Evolutionary conservation across 306 rosid genomes (phyloP).

Genomic region (Cyclanthera cordifolia): DNA sequence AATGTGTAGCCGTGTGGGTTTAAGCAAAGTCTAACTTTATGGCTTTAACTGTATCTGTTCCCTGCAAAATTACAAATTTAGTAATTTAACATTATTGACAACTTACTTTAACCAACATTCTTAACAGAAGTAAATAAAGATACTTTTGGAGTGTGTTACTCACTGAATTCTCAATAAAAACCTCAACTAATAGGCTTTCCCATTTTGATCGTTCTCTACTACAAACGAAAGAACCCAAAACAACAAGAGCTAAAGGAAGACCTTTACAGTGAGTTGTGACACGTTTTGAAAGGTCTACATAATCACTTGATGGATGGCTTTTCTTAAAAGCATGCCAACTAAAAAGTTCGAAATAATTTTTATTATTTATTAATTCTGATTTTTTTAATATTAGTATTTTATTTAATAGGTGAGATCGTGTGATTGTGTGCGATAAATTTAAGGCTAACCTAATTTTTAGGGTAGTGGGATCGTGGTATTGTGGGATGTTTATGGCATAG

Average conservation of each 20-base stretch:
- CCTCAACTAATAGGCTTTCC: constrained; percentile 9
- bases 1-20: too few species aligned
- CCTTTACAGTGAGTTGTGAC: constrained; percentile 21
- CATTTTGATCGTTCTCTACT: constrained; percentile 12
- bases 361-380: too few species aligned
- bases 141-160: too few species aligned
- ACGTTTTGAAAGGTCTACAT: not conserved
- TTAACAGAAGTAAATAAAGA: too few species aligned
- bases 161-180: not conserved
- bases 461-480: too few species aligned
- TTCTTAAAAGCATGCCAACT: constrained; percentile 24
- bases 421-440: too few species aligned
- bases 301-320: not conserved
- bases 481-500: too few species aligned
- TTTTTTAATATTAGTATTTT: too few species aligned
- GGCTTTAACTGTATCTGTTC: not conserved
- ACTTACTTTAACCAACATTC: too few species aligned
- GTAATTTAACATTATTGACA: not conserved
- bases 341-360: too few species aligned
- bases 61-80: not conserved
- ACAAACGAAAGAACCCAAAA: constrained; percentile 23
- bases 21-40: not conserved
- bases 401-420: too few species aligned
- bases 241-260: constrained; percentile 28
- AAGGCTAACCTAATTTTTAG: too few species aligned